Conservation (phyloP, 306 rosid species). For the Cyamopsis tetragonoloba region DNA sequence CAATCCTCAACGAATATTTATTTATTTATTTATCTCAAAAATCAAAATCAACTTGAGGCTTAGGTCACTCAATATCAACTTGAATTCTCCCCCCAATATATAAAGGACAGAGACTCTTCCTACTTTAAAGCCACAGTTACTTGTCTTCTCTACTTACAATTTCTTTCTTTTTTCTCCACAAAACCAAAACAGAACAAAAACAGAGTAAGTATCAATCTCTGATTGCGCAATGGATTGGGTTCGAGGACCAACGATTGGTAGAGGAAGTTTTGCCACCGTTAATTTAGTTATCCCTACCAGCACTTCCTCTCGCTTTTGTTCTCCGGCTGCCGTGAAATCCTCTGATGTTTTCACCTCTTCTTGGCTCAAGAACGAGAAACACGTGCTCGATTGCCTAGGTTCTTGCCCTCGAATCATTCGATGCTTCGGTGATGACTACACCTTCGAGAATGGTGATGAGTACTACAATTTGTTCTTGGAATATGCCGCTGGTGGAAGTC, state of each 20-base stretch:
- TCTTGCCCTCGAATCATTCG: slow-evolving; percentile 48
- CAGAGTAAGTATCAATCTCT: neutral
- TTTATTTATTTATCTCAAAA: neutral
- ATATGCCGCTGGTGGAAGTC: slow-evolving; percentile 63
- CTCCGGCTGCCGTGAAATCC: slow-evolving; percentile 65
- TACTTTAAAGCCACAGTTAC: neutral
- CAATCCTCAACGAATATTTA: slow-evolving; percentile 18
- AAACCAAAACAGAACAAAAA: neutral
- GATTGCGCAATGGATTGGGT: slow-evolving; percentile 60
- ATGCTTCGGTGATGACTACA: slow-evolving; percentile 51
- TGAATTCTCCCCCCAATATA: slow-evolving; percentile 18
- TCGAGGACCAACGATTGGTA: slow-evolving; percentile 68
- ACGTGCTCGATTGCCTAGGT: slow-evolving; percentile 45
- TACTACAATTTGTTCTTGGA: slow-evolving; percentile 64
- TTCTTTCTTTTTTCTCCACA: slow-evolving; percentile 11
- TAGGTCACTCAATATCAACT: slow-evolving; percentile 19
- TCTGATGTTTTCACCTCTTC: slow-evolving; percentile 29
- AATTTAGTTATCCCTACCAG: slow-evolving; percentile 35
- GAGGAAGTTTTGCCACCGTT: slow-evolving; percentile 80
- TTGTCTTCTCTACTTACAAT: neutral
- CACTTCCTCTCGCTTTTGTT: neutral
- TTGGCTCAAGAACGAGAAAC: slow-evolving; percentile 65
- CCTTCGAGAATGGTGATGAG: slow-evolving; percentile 48
- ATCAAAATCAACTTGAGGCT: slow-evolving; percentile 2
- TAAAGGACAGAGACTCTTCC: neutral